A percentile compares a stretch with the other conserved stretches of the same genome.
Conservation (phyloP, 1,139 yeast genomes). For the Suzukiozyma palmioleophila region DNA sequence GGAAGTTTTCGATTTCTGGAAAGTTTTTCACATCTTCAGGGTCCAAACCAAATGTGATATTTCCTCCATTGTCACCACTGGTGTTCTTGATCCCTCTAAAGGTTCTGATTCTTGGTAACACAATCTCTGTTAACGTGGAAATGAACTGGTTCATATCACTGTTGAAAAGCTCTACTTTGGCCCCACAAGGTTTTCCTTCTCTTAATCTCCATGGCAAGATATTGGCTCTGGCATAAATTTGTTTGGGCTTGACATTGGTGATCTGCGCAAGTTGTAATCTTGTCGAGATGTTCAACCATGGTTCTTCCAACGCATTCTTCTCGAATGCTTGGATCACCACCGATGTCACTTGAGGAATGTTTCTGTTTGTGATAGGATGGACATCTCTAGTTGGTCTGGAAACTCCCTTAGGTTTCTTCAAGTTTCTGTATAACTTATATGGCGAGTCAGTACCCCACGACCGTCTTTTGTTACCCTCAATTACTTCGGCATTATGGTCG, state of each 20-base stretch:
- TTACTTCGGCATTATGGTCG: conserved; percentile 52
- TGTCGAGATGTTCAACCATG: conserved; percentile 74
- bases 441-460: conserved; percentile 90
- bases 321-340: conserved; percentile 75
- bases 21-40: conserved; percentile 75
- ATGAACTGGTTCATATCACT: conserved; percentile 83
- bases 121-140: conserved; percentile 83
- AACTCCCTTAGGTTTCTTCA: conserved; percentile 61
- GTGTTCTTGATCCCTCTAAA: conserved; percentile 72
- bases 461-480: conserved; percentile 70
- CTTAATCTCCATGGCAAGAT: conserved; percentile 86
- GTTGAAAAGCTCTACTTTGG: conserved; percentile 74
- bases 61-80: conserved; percentile 84
- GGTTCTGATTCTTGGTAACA: conserved; percentile 88
- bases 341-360: conserved; percentile 66
- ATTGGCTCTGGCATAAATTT: conserved; percentile 71
- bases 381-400: conserved; percentile 70
- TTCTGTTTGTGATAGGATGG: conserved; percentile 57
- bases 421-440: conserved; percentile 78
- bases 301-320: conserved; percentile 66
- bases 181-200: conserved; percentile 90
- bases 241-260: conserved; percentile 80
- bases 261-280: conserved; percentile 84
- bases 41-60: conserved; percentile 77
- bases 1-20: conserved; percentile 91